These are phyloP conservation scores for Ceratocystis smalleyi DNA, from an alignment of 2,329 filamentous ascomycete genomes.

Conservation along the genomic window DNA sequence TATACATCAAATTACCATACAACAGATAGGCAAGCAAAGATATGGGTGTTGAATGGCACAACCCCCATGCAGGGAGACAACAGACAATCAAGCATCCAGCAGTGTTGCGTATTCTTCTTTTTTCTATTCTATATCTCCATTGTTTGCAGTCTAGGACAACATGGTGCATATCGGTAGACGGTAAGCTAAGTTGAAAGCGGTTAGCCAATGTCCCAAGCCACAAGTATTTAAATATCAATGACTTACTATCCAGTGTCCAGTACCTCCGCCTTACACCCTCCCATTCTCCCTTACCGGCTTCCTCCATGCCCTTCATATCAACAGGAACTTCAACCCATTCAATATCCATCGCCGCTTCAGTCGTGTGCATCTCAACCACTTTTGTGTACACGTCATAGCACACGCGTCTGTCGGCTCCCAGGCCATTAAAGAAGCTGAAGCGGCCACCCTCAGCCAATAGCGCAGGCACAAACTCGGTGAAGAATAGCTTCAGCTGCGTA, in stretches of 20 bases:
- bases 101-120: background rate
- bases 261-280: conserved; percentile 75
- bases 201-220: conserved; percentile 21
- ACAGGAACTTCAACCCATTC: conserved; percentile 71
- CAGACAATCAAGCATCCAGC: background rate
- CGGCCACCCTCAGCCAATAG: conserved; percentile 56
- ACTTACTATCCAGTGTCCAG: conserved; percentile 65
- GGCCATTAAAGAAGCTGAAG: conserved; percentile 80
- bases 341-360: conserved; percentile 77
- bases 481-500: conserved; percentile 67
- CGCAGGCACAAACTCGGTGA: conserved; percentile 70
- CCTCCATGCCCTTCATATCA: conserved; percentile 47
- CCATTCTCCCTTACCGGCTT: conserved; percentile 63
- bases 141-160: conserved; percentile 35
- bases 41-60: background rate
- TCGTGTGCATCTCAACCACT: conserved; percentile 78
- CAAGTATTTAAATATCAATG: conserved; percentile 6
- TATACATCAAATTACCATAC: background rate
- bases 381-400: conserved; percentile 95
- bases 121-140: background rate
- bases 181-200: conserved; percentile 37
- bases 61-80: background rate
- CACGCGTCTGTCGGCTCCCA: conserved; percentile 80
- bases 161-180: conserved; percentile 60
- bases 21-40: background rate